Evolutionary conservation across 1,284 basidiomycete species (phyloP), one percentile per base, ranked within the genome.

Genomic region (Xerocomus amazonicus): DNA sequence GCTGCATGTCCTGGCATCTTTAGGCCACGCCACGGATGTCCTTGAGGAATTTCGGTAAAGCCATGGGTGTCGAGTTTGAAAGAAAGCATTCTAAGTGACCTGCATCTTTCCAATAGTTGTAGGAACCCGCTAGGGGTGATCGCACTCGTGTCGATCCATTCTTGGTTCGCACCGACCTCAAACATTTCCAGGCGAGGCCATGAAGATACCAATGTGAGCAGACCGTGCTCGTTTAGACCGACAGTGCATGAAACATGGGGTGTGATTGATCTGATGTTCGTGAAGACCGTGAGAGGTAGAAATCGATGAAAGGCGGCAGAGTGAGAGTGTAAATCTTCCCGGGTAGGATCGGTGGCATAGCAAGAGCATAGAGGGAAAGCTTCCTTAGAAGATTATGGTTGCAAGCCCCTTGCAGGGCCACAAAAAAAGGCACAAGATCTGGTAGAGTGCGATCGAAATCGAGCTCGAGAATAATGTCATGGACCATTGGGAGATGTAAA

Each of bases 41-140:
- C 53, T 16, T 42, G 49, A 0, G 43, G 43, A 8, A 56, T 43
- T 7, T 59, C 50, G 0, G 46, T 61, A 44, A 45, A 59, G 4
- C 46, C 50, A 23, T 37, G 31, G 1, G 50, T 50, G 28, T 59
- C 53, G 13, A 61, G 17, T 28, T 9, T 43, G 28, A 54, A 31
- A 29, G 2, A 16, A 12, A 59, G 12, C 4, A 14, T 12, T n/a
- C 28, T 19, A 13, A 59, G 51, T 0, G 39, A 59, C 37, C 47
- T 48, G 33, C 54, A 61, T 27, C 19, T 47, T 19, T 59, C 50
- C n/a, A 61, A 1, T 9, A 59, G 47, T 17, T 41, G 45, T 14
- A 59, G 8, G 13, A 59, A 59, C 12, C 54, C 57, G 4, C 5
- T 9, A 0, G 44, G 59, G 14, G 53, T 59, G 44, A 61, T 44